A percentile compares a stretch with the other conserved stretches of the same genome.
These are phyloP conservation scores for Syncephalis plumigaleata DNA, from an alignment of 371 early-diverging fungal genomes.

Conservation along the genomic window DNA sequence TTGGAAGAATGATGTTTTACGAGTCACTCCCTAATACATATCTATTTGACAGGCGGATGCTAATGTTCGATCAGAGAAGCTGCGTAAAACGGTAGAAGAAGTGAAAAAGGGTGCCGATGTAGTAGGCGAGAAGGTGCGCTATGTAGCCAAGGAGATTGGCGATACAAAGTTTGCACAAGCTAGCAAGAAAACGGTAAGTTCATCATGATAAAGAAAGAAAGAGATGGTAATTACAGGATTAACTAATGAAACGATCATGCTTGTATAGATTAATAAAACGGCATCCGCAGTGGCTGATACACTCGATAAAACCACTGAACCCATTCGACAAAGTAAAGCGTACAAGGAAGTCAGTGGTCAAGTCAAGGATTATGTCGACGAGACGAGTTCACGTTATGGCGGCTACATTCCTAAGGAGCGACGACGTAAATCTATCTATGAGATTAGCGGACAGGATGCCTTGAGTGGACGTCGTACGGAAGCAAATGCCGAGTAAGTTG, in stretches of 20 bases:
- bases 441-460: slow-evolving; percentile 15
- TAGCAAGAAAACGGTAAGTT: slow-evolving; percentile 52
- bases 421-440: slow-evolving; percentile 39
- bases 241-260: too few species aligned
- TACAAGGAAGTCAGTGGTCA: slow-evolving; percentile 52
- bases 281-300: neutral
- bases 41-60: slow-evolving; percentile 16
- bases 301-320: slow-evolving; percentile 48
- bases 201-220: too few species aligned
- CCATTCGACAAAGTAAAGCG: slow-evolving; percentile 52
- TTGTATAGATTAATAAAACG: slow-evolving; percentile 3
- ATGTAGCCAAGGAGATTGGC: slow-evolving; percentile 69
- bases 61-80: slow-evolving; percentile 25
- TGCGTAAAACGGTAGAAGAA: slow-evolving; percentile 57
- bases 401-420: slow-evolving; percentile 60
- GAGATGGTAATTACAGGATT: slow-evolving; percentile 9
- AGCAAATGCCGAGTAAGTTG: slow-evolving; percentile 16
- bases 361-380: slow-evolving; percentile 52
- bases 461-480: slow-evolving; percentile 1
- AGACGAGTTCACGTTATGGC: slow-evolving; percentile 55
- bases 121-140: slow-evolving; percentile 52
- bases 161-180: slow-evolving; percentile 68
- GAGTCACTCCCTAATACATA: slow-evolving; percentile 6
- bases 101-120: slow-evolving; percentile 53
- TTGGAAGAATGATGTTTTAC: slow-evolving; percentile 6